Percentiles rank a stretch among this genome's conserved stretches.
These are phyloP conservation scores for Pedinophyceae sp. DNA, from an alignment of 139 green algal genomes.

Conservation along the genomic window DNA sequence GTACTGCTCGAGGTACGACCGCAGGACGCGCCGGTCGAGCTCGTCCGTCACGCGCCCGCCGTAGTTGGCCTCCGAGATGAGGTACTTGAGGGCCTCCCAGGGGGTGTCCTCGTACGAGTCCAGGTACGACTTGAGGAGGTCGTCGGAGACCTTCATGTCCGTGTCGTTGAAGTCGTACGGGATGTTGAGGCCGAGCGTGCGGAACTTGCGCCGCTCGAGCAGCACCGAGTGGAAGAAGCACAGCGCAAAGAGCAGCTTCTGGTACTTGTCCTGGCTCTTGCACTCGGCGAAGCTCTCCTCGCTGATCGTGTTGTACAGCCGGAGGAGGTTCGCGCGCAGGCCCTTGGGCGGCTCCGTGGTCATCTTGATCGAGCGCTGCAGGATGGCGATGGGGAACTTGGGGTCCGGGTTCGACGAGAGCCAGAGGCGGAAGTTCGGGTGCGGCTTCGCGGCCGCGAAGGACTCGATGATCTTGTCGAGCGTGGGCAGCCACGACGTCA, in stretches of 20 bases:
- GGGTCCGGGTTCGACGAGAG: constrained; percentile 50
- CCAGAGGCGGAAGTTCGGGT: constrained; percentile 70
- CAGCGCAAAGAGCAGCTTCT: constrained; percentile 71
- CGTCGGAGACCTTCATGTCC: constrained; percentile 65
- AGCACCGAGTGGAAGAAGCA: constrained; percentile 74
- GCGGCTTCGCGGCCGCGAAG: constrained; percentile 36
- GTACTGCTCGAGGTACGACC: constrained; percentile 37
- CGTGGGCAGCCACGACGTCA: constrained; percentile 66
- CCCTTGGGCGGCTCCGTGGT: constrained; percentile 78
- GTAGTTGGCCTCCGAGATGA: constrained; percentile 56
- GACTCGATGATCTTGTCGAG: constrained; percentile 69
- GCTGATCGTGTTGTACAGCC: constrained; percentile 54
- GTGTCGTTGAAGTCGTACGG: constrained; percentile 87
- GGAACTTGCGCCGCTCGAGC: constrained; percentile 73
- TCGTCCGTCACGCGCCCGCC: constrained; percentile 28
- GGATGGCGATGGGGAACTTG: constrained; percentile 64
- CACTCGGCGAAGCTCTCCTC: constrained; percentile 52
- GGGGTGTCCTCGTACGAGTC: constrained; percentile 63
- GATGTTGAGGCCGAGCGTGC: constrained; percentile 75
- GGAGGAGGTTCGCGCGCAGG: constrained; percentile 64
- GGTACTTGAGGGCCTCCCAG: constrained; percentile 68
- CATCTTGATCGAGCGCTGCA: constrained; percentile 75
- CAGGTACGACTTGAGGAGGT: constrained; percentile 67
- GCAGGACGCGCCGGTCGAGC: constrained; percentile 22
- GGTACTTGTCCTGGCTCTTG: constrained; percentile 45